These are phyloP conservation scores for Lachancea waltii DNA, from an alignment of 805 yeast genomes.

Conservation along the genomic window DNA sequence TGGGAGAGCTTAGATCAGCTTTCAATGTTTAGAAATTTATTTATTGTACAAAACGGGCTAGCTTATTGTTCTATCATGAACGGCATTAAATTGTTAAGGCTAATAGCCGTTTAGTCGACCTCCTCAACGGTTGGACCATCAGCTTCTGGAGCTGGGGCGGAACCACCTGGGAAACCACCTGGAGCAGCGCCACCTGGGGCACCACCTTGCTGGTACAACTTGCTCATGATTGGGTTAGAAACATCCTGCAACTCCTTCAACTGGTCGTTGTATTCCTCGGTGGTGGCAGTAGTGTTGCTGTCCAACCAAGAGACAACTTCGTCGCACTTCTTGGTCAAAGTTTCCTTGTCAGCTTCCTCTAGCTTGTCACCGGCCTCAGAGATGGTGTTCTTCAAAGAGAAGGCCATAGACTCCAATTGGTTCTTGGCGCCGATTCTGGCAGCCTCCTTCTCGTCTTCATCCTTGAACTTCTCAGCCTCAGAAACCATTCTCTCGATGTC, in stretches of 20 bases:
- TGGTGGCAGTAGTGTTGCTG: conserved; percentile 81
- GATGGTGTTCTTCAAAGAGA: conserved; percentile 81
- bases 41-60: not conserved
- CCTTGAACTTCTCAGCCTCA: conserved; percentile 97
- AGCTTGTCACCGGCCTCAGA: conserved; percentile 76
- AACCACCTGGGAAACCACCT: conserved; percentile 60
- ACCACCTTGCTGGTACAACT: conserved; percentile 89
- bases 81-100: conserved; percentile 5
- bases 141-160: conserved; percentile 56
- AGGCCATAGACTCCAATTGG: conserved; percentile 92
- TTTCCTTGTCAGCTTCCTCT: conserved; percentile 64
- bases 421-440: conserved; percentile 90
- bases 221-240: conserved; percentile 95
- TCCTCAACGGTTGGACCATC: conserved; percentile 76
- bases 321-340: conserved; percentile 75
- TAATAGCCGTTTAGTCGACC: conserved; percentile 48
- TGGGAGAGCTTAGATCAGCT: not conserved
- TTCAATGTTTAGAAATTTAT: not conserved
- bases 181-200: conserved; percentile 68
- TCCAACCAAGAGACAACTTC: conserved; percentile 90
- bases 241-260: conserved; percentile 95
- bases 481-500: conserved; percentile 96
- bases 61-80: conserved; percentile 3
- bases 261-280: conserved; percentile 87
- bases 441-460: conserved; percentile 93